Evolutionary conservation across 164 flowering plant species (phyloP).

Genomic region (Chloranthus sessilifolius): DNA sequence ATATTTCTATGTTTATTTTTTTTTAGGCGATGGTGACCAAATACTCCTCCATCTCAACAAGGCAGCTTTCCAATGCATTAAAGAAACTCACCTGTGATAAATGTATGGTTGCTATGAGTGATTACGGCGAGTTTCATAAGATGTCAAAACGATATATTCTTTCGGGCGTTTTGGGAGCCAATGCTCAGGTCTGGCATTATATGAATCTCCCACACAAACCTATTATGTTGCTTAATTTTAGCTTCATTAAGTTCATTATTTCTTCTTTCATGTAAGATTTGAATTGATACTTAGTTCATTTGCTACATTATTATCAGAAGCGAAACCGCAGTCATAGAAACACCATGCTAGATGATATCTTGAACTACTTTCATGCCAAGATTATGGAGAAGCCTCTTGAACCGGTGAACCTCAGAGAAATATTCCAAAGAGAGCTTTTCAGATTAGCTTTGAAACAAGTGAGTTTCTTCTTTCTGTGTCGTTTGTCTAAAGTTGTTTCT

Average conservation of each 20-base stretch:
- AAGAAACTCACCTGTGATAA: constrained; percentile 61
- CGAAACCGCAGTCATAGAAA: constrained; percentile 56
- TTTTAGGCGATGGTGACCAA: constrained; percentile 89
- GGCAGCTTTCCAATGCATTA: constrained; percentile 78
- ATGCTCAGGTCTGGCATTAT: constrained; percentile 68
- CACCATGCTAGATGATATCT: constrained; percentile 47
- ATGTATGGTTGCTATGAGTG: constrained; percentile 84
- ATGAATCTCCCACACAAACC: background rate
- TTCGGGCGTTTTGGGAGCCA: constrained; percentile 55
- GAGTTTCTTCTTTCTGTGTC: constrained; percentile 19
- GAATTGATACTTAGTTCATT: background rate
- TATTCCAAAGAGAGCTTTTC: constrained; percentile 69
- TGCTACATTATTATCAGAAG: constrained; percentile 37
- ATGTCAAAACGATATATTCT: constrained; percentile 48
- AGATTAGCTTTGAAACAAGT: constrained; percentile 73
- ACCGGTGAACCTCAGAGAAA: constrained; percentile 53
- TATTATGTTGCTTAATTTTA: too few relatives aligned
- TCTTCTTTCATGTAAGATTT: background rate
- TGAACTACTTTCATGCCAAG: constrained; percentile 30
- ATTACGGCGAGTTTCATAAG: constrained; percentile 80
- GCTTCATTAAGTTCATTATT: too few relatives aligned
- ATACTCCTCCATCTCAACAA: constrained; percentile 72
- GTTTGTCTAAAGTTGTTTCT: background rate
- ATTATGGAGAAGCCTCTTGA: constrained; percentile 29
- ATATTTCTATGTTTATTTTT: background rate